These are phyloP conservation scores for Casuarina cunninghamiana DNA, from an alignment of 306 rosid species.

Conservation along the genomic window DNA sequence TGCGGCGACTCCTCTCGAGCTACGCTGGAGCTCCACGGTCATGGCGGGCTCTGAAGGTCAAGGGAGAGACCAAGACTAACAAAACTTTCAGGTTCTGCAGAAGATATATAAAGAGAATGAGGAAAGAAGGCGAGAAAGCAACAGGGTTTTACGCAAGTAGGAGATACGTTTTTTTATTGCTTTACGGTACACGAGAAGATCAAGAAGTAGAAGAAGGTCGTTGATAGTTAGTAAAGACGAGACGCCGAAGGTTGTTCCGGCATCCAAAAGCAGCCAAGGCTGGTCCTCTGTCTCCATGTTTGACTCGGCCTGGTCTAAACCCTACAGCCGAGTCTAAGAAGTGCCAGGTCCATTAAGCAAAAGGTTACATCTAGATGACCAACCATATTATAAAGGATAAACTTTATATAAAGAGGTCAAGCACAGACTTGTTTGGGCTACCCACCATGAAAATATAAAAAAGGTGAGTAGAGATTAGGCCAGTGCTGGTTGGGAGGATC, in stretches of 20 bases:
- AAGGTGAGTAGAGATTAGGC: neutral
- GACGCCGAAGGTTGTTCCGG: neutral
- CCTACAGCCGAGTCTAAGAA: slow-evolving; percentile 15
- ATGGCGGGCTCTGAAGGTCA: neutral
- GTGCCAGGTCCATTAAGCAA: neutral
- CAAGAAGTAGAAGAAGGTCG: slow-evolving; percentile 26
- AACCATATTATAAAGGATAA: neutral
- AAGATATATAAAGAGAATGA: neutral
- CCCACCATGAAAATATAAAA: neutral
- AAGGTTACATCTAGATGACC: slow-evolving; percentile 14
- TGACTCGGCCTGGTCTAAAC: slow-evolving; percentile 12
- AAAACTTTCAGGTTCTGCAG: neutral
- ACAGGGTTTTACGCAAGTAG: neutral
- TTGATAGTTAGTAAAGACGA: slow-evolving; percentile 27
- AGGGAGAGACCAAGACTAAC: neutral
- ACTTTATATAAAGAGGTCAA: neutral
- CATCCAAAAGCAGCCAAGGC: slow-evolving; percentile 21
- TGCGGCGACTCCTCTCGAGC: neutral
- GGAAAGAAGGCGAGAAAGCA: neutral
- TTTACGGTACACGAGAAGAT: slow-evolving; percentile 10
- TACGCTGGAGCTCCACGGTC: neutral
- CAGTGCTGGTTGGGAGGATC: slow-evolving; percentile 1
- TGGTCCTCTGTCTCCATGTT: neutral
- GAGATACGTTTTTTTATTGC: neutral
- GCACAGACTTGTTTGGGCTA: neutral